Base-by-base conservation (phyloP, 345 rosid species). In the Trapa bicornis region DNA sequence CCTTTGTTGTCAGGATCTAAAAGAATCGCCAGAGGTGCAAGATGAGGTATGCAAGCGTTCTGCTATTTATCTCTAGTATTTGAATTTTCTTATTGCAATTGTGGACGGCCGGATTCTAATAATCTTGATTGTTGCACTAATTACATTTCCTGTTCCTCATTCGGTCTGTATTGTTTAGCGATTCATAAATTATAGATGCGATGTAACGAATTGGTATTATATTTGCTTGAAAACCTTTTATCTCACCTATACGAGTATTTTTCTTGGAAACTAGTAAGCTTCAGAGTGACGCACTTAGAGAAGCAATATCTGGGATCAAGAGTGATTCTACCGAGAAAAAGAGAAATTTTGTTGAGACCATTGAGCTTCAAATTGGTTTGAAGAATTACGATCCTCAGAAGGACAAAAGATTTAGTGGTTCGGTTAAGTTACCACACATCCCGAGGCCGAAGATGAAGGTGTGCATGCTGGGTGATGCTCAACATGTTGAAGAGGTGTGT, bases 371-470 rank as follows among this genome's bases (percentile, higher is more conserved):
- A 8, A 41, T 41, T 41, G 43, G 43, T 37, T 73, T 89, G 68
- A 89, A 89, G 77, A 89, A 89, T 68, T 89, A 89, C 56, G 89
- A 89, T 36, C 91, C 96, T 12, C 92, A 89, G 58, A 89, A 89
- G 71, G 96, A 89, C 48, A 81, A 81, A 71, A 79, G 82, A 68
- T 81, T 81, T 80, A 89, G 89, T 39, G 86, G 86, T 13, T 82
- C 89, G 6, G 89, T 85, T 4, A 85, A 81, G 79, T 68, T 85
- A 70, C 89, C 86, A 0, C 86, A 82, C 43, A 41, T 41, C 43
- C 43, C 43, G 4, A 4, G 43, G 6, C 43, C 43, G 4, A 41
- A 41, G 43, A 41, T 41, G 43, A 41, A 41, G 43, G 43, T 41
- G 6, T 41, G 43, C 43, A 41, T 41, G 43, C 43, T 85, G 11